Conservation (phyloP, 2,329 filamentous ascomycete genomes). For the Ophiosphaerella herpotricha region DNA sequence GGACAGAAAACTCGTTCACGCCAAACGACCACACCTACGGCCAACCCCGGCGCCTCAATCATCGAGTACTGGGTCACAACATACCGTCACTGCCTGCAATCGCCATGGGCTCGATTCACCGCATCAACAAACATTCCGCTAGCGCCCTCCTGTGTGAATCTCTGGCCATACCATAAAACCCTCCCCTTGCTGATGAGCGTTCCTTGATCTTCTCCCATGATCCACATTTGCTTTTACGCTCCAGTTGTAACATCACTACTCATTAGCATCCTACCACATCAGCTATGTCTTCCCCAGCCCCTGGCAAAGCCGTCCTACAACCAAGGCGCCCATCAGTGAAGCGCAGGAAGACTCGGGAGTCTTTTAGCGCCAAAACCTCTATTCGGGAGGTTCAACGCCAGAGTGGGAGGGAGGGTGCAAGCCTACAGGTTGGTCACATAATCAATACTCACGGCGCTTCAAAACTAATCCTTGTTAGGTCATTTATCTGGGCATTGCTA, state of each 20-base stretch:
- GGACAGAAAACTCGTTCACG: slow-evolving; percentile 24
- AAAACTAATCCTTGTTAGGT: slow-evolving; percentile 18
- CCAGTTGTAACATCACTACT: too few species aligned
- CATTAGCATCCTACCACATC: too few species aligned
- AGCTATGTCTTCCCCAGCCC: too few species aligned
- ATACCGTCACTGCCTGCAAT: slow-evolving; percentile 10
- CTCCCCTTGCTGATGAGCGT: too few species aligned
- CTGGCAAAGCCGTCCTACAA: background rate
- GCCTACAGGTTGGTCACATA: background rate
- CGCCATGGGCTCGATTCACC: slow-evolving; percentile 7
- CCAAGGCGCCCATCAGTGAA: background rate
- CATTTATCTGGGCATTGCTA: slow-evolving; percentile 67
- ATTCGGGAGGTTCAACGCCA: background rate
- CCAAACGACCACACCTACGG: slow-evolving; percentile 12
- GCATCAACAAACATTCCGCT: background rate
- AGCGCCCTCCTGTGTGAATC: background rate
- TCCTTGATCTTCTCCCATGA: too few species aligned
- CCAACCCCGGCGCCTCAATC: too few species aligned
- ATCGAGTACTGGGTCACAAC: slow-evolving; percentile 2
- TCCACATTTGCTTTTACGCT: too few species aligned
- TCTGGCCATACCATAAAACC: background rate
- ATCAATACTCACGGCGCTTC: background rate
- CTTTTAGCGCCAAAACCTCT: background rate
- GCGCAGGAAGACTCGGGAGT: background rate
- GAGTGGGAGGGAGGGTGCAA: background rate